Base-by-base conservation (phyloP, 2,329 filamentous ascomycete genomes). In the Pyrenophora tritici-repentis region DNA sequence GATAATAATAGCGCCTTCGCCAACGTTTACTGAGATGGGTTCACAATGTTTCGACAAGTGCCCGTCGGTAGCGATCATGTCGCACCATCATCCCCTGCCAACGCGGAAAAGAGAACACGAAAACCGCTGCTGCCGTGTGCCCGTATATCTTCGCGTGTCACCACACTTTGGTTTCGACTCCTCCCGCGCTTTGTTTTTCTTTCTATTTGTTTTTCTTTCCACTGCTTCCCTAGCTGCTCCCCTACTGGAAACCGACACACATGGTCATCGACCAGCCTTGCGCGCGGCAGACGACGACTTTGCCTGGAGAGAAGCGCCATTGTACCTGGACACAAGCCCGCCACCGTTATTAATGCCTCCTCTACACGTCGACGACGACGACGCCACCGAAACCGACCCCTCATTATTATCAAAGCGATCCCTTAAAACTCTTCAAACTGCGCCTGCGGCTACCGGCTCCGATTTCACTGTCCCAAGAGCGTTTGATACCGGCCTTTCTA, bases 401-500 rank as follows among this genome's bases (percentile, higher is more conserved):
- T 55, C 65, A 12, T 57, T 61, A 17, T 54, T 62, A 3, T 63
- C 63, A 10, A 68, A 66, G 47, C 55, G 66, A 16, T 55, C 60
- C n/a, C 42, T 73, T 16, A 41, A 39, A 6, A 68, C 64, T 10
- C 42, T 73, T 14, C 38, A 39, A 6, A 69, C 65, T 12, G 68
- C 67, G 51, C 48, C 66, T 7, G 56, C 45, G 18, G 52, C 52
- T 26, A 50, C 58, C 26, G 39, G 55, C 12, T 50, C 58, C 36
- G 49, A 59, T 26, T 73, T 71, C 47, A 31, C 53, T 8, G 55
- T 80, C 13, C 78, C 78, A 4, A 58, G 62, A 18, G 73, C 78
- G 14, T 80, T 80, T 61, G 78, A 81, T 55, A 75, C 77, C 18
- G 76, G 73, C 35, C 62, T 81, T 16, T 77, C 77, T 14, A 80